Percentiles rank a stretch among this genome's conserved stretches.
phyloP scores from a whole-genome alignment of 139 green algal genomes.

The Penium margaritaceum region DNA sequence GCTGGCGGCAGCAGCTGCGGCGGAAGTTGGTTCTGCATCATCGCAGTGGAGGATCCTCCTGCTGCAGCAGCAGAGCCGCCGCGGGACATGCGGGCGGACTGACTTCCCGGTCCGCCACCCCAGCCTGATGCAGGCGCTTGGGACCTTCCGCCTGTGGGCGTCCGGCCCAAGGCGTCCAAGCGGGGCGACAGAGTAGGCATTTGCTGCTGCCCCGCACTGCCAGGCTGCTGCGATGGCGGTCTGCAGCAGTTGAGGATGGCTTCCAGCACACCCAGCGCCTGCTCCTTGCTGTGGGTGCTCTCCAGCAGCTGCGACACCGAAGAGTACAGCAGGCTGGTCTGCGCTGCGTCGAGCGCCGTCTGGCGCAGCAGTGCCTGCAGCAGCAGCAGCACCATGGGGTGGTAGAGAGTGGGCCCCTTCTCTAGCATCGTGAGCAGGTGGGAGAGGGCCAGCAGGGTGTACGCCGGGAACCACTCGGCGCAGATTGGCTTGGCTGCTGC shows the following conservation, averaged over 20 bases:
- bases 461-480: constrained; percentile 31
- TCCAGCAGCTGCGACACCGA: constrained; percentile 26
- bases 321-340: constrained; percentile 16
- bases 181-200: too few relatives aligned
- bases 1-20: neutral
- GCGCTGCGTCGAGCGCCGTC: constrained; percentile 16
- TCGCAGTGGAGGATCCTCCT: neutral
- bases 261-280: constrained; percentile 30
- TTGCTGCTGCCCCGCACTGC: too few relatives aligned
- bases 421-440: constrained; percentile 42
- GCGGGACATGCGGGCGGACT: neutral
- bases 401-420: constrained; percentile 38
- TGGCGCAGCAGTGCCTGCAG: constrained; percentile 24
- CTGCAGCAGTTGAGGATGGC: constrained; percentile 14
- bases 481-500: constrained; percentile 16
- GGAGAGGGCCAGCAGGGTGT: constrained; percentile 20
- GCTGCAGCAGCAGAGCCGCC: neutral
- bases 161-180: neutral
- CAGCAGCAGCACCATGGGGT: constrained; percentile 29
- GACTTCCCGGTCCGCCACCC: neutral
- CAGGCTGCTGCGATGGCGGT: neutral
- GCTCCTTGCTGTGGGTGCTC: neutral
- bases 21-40: too few relatives aligned
- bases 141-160: neutral
- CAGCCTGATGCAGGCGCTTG: neutral